Base-by-base conservation (phyloP, 768 basidiomycete genomes). In the Trichaptum fuscoviolaceum region DNA sequence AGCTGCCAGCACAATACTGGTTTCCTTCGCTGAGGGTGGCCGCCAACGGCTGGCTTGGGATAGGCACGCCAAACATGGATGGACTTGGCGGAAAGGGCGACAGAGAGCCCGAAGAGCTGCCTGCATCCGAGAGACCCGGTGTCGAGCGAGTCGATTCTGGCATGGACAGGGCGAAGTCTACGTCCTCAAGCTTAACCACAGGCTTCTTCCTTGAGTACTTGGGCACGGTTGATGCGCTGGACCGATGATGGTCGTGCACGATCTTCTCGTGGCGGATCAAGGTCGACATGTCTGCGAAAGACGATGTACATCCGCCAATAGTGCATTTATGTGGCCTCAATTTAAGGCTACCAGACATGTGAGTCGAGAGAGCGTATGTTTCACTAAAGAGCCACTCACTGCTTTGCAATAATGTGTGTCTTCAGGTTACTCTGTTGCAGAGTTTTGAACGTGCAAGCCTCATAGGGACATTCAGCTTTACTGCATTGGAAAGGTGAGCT, bases 181-280 rank as follows among this genome's bases (percentile, higher is more conserved):
- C 30, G 30, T 52, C 42, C 42, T 52, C 42, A 52, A 52, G 42
- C 10, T 52, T 52, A 2, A 52, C 42, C 10, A 20, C 42, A 52
- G 42, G 10, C 15, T 15, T 12, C 42, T 20, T 52, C 15, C 42
- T 52, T 12, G 42, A 52, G 42, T 52, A 52, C 42, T 52, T 52
- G 42, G 42, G 42, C 15, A 52, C 20, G 42, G 42, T 12, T 20
- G 42, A 52, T 4, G 42, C 15, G 20, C 42, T 52, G 2, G 42
- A 15, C 42, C 42, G 42, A 52, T 20, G 42, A 12, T 52, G 42
- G 42, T 12, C 20, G 42, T 52, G 42, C 6, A 52, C 42, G 15
- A 6, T 61, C 59, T 61, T 61, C 59, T 61, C 59, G 30, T 61
- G 59, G 5, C 59, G 59, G 30, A 61, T 34, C 15, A 25, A 34